Conservation (phyloP, 306 rosid genomes). For the Sicyos baderoa region DNA sequence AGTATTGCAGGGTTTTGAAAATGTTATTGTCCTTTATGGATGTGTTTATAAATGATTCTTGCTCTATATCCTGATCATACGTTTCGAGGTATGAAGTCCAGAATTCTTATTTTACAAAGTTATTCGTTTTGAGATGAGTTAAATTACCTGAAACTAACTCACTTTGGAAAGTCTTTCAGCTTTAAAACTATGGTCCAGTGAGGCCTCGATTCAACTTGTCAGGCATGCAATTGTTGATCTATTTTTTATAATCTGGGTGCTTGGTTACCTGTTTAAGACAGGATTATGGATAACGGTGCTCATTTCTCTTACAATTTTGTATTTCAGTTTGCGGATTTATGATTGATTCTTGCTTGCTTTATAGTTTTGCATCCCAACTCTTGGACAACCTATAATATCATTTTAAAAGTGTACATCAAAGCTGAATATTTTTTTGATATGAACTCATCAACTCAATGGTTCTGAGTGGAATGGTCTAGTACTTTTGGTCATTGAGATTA, state of each 20-base stretch:
- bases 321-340: slow-evolving; percentile 19
- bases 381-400: slow-evolving; percentile 14
- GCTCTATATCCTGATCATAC: slow-evolving; percentile 30
- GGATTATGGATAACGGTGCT: neutral
- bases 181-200: slow-evolving; percentile 18
- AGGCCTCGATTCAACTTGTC: slow-evolving; percentile 15
- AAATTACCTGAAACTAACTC: slow-evolving; percentile 9
- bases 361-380: slow-evolving; percentile 10
- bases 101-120: slow-evolving; percentile 20
- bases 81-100: slow-evolving; percentile 37
- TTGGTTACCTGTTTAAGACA: slow-evolving; percentile 14
- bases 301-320: neutral
- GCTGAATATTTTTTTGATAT: slow-evolving; percentile 15
- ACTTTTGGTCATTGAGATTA: neutral
- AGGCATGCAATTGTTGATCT: slow-evolving; percentile 9
- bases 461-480: neutral
- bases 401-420: slow-evolving; percentile 12
- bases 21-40: slow-evolving; percentile 25
- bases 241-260: slow-evolving; percentile 8
- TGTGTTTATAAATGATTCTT: slow-evolving; percentile 26
- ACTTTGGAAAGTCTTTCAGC: slow-evolving; percentile 21
- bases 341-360: slow-evolving; percentile 19
- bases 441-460: slow-evolving; percentile 18
- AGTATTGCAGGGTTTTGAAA: slow-evolving; percentile 46
- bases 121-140: slow-evolving; percentile 20